Conservation (phyloP, 1,139 yeast species). For the Suhomyces ambrosiae region DNA sequence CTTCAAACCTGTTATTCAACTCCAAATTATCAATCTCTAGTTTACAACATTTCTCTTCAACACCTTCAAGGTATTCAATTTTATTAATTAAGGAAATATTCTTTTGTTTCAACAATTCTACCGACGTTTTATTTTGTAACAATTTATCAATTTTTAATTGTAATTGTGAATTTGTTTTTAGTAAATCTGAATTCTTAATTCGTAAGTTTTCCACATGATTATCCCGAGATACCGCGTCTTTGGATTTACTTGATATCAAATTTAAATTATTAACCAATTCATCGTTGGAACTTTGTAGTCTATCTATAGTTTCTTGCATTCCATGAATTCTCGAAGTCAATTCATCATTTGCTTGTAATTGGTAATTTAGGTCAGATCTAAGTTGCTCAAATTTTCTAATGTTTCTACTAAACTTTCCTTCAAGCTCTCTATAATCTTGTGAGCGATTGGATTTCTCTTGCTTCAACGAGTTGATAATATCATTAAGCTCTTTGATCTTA, state of each 20-base stretch:
- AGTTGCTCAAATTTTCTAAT: constrained; percentile 33
- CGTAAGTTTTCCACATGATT: constrained; percentile 29
- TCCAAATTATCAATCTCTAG: constrained; percentile 56
- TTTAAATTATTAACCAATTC: constrained; percentile 51
- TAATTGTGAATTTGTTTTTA: constrained; percentile 37
- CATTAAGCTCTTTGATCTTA: constrained; percentile 41
- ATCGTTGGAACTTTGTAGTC: constrained; percentile 38
- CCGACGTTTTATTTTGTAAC: constrained; percentile 43
- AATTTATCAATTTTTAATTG: constrained; percentile 29
- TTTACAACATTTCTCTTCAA: constrained; percentile 51
- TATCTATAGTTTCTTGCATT: constrained; percentile 25
- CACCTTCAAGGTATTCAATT: constrained; percentile 40
- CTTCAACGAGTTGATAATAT: constrained; percentile 21
- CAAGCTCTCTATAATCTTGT: constrained; percentile 23
- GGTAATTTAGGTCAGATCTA: constrained; percentile 29
- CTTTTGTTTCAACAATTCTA: constrained; percentile 43
- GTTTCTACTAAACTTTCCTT: constrained; percentile 27
- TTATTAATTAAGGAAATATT: constrained; percentile 37
- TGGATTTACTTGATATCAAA: constrained; percentile 10
- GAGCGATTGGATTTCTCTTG: constrained; percentile 21
- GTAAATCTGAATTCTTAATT: constrained; percentile 31
- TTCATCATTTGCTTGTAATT: constrained; percentile 32
- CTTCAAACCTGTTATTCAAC: constrained; percentile 45
- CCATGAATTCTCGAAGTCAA: constrained; percentile 27
- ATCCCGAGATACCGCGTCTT: constrained; percentile 10